Evolutionary conservation across 2,329 filamentous ascomycete genomes (phyloP).

Genomic region (Aspergillus costaricaensis): DNA sequence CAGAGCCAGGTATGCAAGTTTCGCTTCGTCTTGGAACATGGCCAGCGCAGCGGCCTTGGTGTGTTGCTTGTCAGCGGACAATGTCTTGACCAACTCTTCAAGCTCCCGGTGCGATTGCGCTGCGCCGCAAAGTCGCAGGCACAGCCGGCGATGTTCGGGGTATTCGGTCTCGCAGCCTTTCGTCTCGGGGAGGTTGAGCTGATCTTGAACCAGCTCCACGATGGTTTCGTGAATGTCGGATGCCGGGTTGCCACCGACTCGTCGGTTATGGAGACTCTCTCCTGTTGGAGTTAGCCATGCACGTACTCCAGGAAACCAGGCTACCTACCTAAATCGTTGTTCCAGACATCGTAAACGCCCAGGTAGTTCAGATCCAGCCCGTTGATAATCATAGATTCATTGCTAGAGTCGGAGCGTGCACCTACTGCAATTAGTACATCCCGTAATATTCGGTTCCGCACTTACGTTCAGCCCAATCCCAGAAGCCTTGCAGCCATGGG

Average conservation of each 20-base stretch:
- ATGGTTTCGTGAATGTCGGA: slow-evolving; percentile 45
- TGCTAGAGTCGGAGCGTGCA: slow-evolving; percentile 42
- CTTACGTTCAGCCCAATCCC: slow-evolving; percentile 59
- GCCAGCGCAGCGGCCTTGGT: slow-evolving; percentile 66
- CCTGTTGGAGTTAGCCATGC: slow-evolving; percentile 28
- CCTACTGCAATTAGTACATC: slow-evolving; percentile 30
- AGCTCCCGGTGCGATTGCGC: slow-evolving; percentile 55
- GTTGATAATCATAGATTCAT: slow-evolving; percentile 57
- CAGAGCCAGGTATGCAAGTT: slow-evolving; percentile 59
- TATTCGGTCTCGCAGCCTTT: slow-evolving; percentile 55
- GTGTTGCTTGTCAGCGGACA: slow-evolving; percentile 57
- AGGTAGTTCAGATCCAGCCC: slow-evolving; percentile 62
- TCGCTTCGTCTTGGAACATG: slow-evolving; percentile 61
- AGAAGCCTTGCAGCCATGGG: slow-evolving; percentile 58
- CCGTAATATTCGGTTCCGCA: neutral
- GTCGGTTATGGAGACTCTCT: slow-evolving; percentile 35
- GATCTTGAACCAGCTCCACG: slow-evolving; percentile 50
- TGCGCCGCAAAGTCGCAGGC: slow-evolving; percentile 61
- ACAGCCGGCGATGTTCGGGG: slow-evolving; percentile 60
- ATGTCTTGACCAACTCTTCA: slow-evolving; percentile 51
- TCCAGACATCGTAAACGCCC: slow-evolving; percentile 62
- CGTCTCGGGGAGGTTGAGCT: slow-evolving; percentile 54
- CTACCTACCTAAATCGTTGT: slow-evolving; percentile 49
- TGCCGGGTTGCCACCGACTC: slow-evolving; percentile 28
- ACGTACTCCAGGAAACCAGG: too few relatives aligned